A percentile compares a stretch with the other conserved stretches of the same genome.
Evolutionary conservation across 768 basidiomycete species (phyloP).

Genomic region (Boletus huronensis): DNA sequence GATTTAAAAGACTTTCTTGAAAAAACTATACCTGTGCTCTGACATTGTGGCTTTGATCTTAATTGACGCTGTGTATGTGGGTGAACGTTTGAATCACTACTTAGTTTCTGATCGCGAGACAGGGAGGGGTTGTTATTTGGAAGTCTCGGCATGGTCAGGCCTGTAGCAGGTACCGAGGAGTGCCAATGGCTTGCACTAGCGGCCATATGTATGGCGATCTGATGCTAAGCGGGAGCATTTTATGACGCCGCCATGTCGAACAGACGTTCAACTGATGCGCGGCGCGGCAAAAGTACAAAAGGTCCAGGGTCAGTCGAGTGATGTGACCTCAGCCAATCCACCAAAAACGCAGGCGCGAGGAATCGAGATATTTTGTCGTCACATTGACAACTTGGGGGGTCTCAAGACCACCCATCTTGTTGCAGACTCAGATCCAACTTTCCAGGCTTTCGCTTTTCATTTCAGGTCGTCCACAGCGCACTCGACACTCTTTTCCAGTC

Average conservation of each 20-base stretch:
- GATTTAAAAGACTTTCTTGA: not conserved
- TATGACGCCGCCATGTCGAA: not conserved
- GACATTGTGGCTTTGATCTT: not conserved
- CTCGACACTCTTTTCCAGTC: not conserved
- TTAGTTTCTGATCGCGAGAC: not conserved
- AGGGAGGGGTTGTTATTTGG: not conserved
- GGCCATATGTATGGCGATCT: not conserved
- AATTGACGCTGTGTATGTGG: not conserved
- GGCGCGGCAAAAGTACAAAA: not conserved
- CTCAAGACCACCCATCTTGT: constrained; percentile 22
- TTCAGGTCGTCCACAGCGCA: not conserved
- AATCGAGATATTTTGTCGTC: constrained; percentile 9
- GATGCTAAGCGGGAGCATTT: not conserved
- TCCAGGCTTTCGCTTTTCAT: not conserved
- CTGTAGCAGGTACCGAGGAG: not conserved
- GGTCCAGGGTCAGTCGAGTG: not conserved
- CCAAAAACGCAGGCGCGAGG: constrained; percentile 1
- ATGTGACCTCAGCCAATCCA: not conserved
- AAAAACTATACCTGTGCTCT: not conserved
- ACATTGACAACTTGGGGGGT: constrained; percentile 22
- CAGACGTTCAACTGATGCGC: too few species aligned
- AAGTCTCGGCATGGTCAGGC: not conserved
- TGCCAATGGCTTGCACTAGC: not conserved
- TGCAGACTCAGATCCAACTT: not conserved
- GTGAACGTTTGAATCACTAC: not conserved